phyloP scores from a whole-genome alignment of 768 basidiomycete genomes.

The Chlorophyllum brunneum region DNA sequence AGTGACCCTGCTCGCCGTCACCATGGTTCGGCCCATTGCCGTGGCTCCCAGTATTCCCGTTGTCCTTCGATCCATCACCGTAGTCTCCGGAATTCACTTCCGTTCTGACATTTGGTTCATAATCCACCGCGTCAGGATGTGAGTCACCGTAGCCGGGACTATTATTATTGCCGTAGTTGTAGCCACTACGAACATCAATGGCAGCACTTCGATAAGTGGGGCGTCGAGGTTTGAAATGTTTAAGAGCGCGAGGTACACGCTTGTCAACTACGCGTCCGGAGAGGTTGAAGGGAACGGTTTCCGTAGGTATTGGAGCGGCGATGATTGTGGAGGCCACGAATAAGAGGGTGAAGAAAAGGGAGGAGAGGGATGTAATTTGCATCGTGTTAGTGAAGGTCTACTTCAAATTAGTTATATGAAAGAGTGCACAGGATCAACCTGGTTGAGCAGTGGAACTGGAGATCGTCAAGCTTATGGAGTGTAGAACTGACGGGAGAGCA shows the following conservation, averaged over 20 bases:
- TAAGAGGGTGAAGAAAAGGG: conserved; percentile 17
- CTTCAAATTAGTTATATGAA: conserved; percentile 1
- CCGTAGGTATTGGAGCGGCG: conserved; percentile 6
- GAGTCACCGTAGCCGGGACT: neutral
- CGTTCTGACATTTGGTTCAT: neutral
- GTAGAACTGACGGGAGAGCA: conserved; percentile 6
- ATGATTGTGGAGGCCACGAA: conserved; percentile 10
- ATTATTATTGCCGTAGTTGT: neutral
- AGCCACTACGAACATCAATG: neutral
- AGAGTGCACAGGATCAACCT: conserved; percentile 4
- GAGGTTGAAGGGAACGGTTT: conserved; percentile 10
- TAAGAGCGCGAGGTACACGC: conserved; percentile 2
- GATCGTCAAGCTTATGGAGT: too few relatives aligned
- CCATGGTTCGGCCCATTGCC: too few relatives aligned
- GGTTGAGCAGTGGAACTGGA: too few relatives aligned
- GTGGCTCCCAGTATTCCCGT: too few relatives aligned
- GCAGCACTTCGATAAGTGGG: neutral
- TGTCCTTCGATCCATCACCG: too few relatives aligned
- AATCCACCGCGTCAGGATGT: too few relatives aligned
- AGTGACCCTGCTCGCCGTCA: too few relatives aligned
- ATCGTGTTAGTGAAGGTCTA: neutral
- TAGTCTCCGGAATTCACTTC: too few relatives aligned
- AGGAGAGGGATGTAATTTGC: conserved; percentile 10
- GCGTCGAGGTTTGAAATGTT: conserved; percentile 2
- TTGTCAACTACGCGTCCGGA: conserved; percentile 1